Percentiles rank a stretch among this genome's conserved stretches.
Evolutionary conservation across 2,329 filamentous ascomycete species (phyloP).

Genomic region (Ilyonectria sp.): DNA sequence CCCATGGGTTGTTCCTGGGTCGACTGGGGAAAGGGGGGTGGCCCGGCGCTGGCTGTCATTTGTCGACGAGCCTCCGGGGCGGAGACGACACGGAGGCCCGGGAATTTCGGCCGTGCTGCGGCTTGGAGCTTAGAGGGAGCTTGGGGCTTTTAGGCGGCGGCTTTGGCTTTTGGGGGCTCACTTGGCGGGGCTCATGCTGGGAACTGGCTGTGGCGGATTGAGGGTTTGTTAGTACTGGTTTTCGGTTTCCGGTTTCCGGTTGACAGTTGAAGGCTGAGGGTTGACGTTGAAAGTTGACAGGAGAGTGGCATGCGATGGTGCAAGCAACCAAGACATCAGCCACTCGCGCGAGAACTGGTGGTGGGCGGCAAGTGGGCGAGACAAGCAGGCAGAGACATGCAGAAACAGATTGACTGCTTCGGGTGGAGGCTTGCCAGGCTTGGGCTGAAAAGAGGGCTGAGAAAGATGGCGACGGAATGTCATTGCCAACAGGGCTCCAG

Average conservation of each 20-base stretch:
- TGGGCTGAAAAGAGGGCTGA: conserved; percentile 9
- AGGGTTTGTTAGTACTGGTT: background rate
- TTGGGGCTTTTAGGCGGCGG: background rate
- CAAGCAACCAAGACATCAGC: conserved; percentile 8
- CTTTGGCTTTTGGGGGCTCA: background rate
- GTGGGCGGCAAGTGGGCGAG: conserved; percentile 22
- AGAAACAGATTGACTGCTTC: conserved; percentile 5
- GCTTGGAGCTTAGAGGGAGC: background rate
- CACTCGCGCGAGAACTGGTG: conserved; percentile 3
- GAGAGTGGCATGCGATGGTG: background rate
- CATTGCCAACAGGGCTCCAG: conserved; percentile 10
- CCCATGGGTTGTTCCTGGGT: conserved; percentile 8
- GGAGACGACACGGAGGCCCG: conserved; percentile 11
- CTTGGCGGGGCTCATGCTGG: no score
- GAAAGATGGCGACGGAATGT: background rate
- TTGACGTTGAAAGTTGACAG: background rate
- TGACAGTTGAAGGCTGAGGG: background rate
- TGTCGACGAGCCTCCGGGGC: conserved; percentile 6
- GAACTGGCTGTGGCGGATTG: background rate
- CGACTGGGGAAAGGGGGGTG: conserved; percentile 20
- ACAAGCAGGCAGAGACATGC: conserved; percentile 11
- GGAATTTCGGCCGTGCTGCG: conserved; percentile 25
- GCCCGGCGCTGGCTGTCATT: conserved; percentile 3
- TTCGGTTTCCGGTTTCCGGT: no score
- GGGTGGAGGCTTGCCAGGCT: conserved; percentile 8